These are phyloP conservation scores for Asterophora lycoperdoides DNA, from an alignment of 768 basidiomycete species.

Conservation along the genomic window DNA sequence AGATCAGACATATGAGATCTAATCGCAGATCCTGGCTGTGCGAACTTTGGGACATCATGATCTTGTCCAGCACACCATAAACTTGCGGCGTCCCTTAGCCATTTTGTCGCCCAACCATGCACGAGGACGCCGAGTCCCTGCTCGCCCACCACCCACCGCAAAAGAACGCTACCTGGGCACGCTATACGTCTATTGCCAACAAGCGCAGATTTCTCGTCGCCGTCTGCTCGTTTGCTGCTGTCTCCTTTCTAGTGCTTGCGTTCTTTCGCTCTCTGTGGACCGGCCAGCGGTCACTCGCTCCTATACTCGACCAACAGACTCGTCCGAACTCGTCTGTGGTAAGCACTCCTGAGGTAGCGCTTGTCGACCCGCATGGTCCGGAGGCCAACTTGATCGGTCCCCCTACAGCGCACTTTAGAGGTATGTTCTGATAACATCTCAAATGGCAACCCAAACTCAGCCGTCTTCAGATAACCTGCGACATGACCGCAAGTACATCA, in stretches of 20 bases:
- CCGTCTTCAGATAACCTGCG: conserved; percentile 52
- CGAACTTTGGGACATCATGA: no score
- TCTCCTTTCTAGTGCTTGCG: conserved; percentile 25
- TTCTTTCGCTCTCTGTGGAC: conserved; percentile 22
- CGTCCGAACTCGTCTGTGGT: neutral
- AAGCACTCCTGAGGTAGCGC: neutral
- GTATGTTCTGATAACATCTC: conserved; percentile 24
- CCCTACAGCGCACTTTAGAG: conserved; percentile 56
- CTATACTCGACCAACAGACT: neutral
- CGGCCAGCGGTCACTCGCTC: conserved; percentile 5
- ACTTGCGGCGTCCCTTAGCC: neutral
- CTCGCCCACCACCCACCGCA: neutral
- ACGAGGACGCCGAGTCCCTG: conserved; percentile 13
- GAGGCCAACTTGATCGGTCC: conserved; percentile 33
- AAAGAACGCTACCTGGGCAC: conserved; percentile 9
- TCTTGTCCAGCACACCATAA: no score
- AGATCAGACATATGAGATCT: conserved; percentile 9
- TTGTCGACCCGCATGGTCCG: conserved; percentile 17
- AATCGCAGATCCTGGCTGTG: neutral
- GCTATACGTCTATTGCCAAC: conserved; percentile 5
- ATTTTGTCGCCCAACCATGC: conserved; percentile 6
- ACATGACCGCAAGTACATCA: conserved; percentile 58
- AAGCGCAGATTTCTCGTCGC: conserved; percentile 23
- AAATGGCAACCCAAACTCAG: neutral
- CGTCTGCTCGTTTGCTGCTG: conserved; percentile 24